phyloP scores from a whole-genome alignment of 2,329 filamentous ascomycete genomes.

The Nemania sp. region DNA sequence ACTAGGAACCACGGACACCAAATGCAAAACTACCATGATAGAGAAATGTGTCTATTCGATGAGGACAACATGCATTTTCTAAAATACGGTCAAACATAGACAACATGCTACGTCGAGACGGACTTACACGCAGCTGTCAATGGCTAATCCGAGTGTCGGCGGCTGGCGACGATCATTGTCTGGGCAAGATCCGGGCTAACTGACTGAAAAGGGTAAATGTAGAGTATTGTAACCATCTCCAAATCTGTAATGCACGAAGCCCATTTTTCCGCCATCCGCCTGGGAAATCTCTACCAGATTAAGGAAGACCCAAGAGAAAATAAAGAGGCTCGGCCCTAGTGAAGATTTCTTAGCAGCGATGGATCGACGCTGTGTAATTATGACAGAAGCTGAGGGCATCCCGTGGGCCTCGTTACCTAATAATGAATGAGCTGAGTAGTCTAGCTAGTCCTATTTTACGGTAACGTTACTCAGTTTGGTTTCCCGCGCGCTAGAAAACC shows the following conservation, averaged over 20 bases:
- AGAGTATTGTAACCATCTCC: constrained; percentile 29
- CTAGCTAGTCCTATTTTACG: too few relatives aligned
- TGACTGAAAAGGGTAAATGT: constrained; percentile 33
- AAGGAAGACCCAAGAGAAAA: constrained; percentile 6
- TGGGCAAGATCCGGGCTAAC: background rate
- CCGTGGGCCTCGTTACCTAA: background rate
- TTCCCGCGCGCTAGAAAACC: constrained; percentile 1
- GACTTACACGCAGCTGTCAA: constrained; percentile 32
- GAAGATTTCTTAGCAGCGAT: background rate
- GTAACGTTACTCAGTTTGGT: constrained; percentile 34
- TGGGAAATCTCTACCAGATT: constrained; percentile 17
- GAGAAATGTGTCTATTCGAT: background rate
- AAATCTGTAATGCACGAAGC: constrained; percentile 20
- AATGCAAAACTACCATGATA: background rate
- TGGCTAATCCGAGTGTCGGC: background rate
- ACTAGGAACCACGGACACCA: too few relatives aligned
- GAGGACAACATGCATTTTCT: constrained; percentile 9
- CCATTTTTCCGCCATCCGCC: constrained; percentile 17
- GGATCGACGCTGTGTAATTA: constrained; percentile 11
- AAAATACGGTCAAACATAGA: too few relatives aligned
- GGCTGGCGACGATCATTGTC: constrained; percentile 13
- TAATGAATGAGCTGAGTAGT: background rate
- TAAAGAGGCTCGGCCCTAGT: background rate
- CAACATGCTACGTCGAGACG: background rate
- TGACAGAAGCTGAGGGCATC: constrained; percentile 9